Percentiles rank a stretch among this genome's conserved stretches.
phyloP scores from a whole-genome alignment of 1,139 yeast genomes.

The Debaryomycetaceae sp. region DNA sequence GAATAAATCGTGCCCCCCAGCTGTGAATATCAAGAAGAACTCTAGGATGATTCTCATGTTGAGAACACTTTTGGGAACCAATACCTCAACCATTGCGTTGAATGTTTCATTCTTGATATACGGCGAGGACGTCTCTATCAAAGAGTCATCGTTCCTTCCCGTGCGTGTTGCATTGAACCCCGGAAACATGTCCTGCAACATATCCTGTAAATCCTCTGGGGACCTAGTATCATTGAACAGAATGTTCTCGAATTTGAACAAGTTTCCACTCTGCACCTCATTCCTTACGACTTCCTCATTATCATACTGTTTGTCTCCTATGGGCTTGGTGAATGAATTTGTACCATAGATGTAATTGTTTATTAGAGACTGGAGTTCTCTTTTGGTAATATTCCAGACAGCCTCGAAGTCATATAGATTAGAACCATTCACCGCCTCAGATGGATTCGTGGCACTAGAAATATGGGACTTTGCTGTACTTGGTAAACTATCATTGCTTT shows the following conservation, averaged over 20 bases:
- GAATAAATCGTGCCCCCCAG: constrained; percentile 41
- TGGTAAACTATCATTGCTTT: constrained; percentile 8
- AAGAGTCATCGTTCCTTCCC: constrained; percentile 9
- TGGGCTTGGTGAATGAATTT: constrained; percentile 1
- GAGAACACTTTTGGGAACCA: constrained; percentile 73
- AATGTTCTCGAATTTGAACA: constrained; percentile 48
- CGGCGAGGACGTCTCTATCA: constrained; percentile 30
- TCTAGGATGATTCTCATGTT: constrained; percentile 76
- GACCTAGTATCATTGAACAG: constrained; percentile 30
- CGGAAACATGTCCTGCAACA: constrained; percentile 59
- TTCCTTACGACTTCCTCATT: neutral
- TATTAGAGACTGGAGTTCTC: constrained; percentile 56
- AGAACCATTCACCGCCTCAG: neutral
- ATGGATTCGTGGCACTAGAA: neutral
- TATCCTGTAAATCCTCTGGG: constrained; percentile 40
- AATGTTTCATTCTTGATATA: constrained; percentile 58
- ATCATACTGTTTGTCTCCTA: neutral
- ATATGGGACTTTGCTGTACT: neutral
- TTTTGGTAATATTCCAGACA: constrained; percentile 58
- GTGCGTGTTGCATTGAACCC: constrained; percentile 45
- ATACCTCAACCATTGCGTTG: constrained; percentile 55
- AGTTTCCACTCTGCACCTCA: constrained; percentile 23
- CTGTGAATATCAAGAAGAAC: constrained; percentile 54
- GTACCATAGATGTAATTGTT: constrained; percentile 49
- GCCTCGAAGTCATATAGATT: constrained; percentile 34